Base-by-base conservation (phyloP, 148 eudicot species). In the Heliosperma pusillum region DNA sequence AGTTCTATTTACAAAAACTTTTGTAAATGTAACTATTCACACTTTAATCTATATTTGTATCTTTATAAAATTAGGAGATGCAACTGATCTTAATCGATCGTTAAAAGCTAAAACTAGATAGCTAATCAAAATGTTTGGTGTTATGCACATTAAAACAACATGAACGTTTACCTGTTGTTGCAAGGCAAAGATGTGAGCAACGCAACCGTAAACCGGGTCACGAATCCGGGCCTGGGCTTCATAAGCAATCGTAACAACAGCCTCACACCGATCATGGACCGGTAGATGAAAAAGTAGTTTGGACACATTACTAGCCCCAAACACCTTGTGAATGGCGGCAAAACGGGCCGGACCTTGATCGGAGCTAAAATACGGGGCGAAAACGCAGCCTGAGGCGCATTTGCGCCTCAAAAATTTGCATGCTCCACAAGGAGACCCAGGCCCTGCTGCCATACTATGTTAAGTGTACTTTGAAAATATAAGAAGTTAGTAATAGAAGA, bases 201-300 rank as follows among this genome's bases (percentile, higher is more conserved):
- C 97, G n/a, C 97, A 93, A 5, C 97, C 97, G 78, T 93, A 93
- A 26, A 93, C 93, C 27, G 96, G 97, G 77, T 93, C 96, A 29
- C 87, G 82, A 55, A 93, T 77, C 67, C 96, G 84, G 1, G 97
- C 93, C 15, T 93, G 93, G 74, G 97, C 97, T 73, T 93, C 97
- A 75, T 90, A 90, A 80, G 97, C 87, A 81, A 90, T 89, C 20
- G 97, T 90, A 20, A 93, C 87, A 20, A 90, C 96, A 0, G 97
- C 97, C 80, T 90, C 96, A 20, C 87, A 86, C 0, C 97, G 87
- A 7, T 93, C 89, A 29, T 83, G 81, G 3, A 76, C 86, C 4
- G 97, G 96, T 10, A 93, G 84, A 63, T 85, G 91, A 17, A 80
- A 33, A 69, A 93, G 73, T 62, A 93, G 67, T 63, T 93, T 93